Evolutionary conservation across 441 rosid species (phyloP), one percentile per base, ranked within the genome.

Genomic region (Francoa sonchifolia): DNA sequence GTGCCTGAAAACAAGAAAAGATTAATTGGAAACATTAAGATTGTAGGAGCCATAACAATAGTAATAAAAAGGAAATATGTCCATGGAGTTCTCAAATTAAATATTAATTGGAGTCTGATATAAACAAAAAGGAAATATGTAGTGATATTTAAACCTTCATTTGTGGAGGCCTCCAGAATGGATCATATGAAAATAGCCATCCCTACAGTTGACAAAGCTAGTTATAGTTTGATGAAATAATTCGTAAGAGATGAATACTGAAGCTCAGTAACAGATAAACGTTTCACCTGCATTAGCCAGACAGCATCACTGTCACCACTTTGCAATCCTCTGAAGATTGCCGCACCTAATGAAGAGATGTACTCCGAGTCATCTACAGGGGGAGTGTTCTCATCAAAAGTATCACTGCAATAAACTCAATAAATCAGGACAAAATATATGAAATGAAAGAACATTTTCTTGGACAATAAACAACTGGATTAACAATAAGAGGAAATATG

Each of bases 301-400:
- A 73, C 72, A 38, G 82, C 76, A 59, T 76, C 65, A 8, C 20
- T 42, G 47, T 80, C 85, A 39, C 90, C 85, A 53, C 71, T 69
- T 57, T 69, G 75, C 82, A 80, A 61, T 55, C 85, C 90, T 20
- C 44, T 62, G 56, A 69, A 76, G 50, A 68, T 68, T 61, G 90
- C 76, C 32, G 76, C 82, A 43, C 90, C 82, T 66, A 80, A 60
- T 31, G 79, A 62, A 39, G 90, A 71, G 44, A 76, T 73, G 65
- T 73, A 79, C 50, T 60, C 74, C 19, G 82, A 82, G 9, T 76
- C 75, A 48, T 73, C 90, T 25, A 65, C 57, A 6, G 79, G 90
- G n/a, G 90, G 90, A 50, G 90, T 76, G 61, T 80, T 80, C 76
- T 80, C 85, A 62, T 74, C 90, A 68, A 80, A 80, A 32, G 73